phyloP scores from a whole-genome alignment of 805 yeast genomes.

The Kazachstania martiniae region DNA sequence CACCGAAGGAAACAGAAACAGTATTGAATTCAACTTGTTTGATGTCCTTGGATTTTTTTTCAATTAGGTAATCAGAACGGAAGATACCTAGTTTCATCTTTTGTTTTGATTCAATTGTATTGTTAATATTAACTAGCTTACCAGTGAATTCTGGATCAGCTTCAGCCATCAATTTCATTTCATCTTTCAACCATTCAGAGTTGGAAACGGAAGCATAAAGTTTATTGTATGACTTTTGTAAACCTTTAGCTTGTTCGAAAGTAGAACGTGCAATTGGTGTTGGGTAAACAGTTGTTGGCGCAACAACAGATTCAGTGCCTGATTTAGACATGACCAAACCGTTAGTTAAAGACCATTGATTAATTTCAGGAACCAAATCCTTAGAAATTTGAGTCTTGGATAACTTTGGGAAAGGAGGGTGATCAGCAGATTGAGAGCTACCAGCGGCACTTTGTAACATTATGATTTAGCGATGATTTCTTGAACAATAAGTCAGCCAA shows the following conservation, averaged over 20 bases:
- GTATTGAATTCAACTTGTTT: slow-evolving; percentile 97
- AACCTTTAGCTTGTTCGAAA: slow-evolving; percentile 53
- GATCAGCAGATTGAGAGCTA: too few species aligned
- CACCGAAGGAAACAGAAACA: slow-evolving; percentile 91
- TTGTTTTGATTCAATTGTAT: slow-evolving; percentile 40
- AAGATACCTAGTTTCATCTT: slow-evolving; percentile 71
- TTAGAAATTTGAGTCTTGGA: slow-evolving; percentile 16
- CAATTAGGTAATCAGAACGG: slow-evolving; percentile 81
- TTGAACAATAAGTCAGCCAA: too few species aligned
- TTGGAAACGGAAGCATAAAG: slow-evolving; percentile 56
- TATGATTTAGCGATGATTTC: too few species aligned
- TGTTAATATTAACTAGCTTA: slow-evolving; percentile 38
- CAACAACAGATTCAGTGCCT: slow-evolving; percentile 39
- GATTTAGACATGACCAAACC: slow-evolving; percentile 75
- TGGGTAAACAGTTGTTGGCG: slow-evolving; percentile 87
- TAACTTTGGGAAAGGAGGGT: slow-evolving; percentile 20
- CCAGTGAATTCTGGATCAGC: slow-evolving; percentile 77
- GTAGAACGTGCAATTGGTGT: slow-evolving; percentile 70
- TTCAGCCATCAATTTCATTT: slow-evolving; percentile 38
- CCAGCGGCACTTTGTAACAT: too few species aligned
- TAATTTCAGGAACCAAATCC: slow-evolving; percentile 35
- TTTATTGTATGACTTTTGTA: slow-evolving; percentile 61
- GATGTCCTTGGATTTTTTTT: slow-evolving; percentile 35
- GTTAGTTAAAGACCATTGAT: slow-evolving; percentile 70
- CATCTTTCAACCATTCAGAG: slow-evolving; percentile 54